Evolutionary conservation across 2,329 filamentous ascomycete species (phyloP), one percentile per base, ranked within the genome.

Genomic region (Aspergillus sp.): DNA sequence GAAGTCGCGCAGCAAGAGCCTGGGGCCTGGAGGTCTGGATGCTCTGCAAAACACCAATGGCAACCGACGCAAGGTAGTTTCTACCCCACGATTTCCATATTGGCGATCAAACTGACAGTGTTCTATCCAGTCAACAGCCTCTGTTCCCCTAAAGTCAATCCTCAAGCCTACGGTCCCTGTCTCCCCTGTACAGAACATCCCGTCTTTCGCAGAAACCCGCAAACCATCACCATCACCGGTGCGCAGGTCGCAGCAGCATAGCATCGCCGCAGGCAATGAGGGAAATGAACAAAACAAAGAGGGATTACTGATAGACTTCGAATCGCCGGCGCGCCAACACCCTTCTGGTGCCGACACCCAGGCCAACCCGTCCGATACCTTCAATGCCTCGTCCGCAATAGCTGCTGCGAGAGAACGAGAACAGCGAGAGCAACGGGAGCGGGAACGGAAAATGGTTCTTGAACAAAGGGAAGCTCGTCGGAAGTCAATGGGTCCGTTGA

Each of bases 1-100:
- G 64, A 89, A 86, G 63, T 83, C 81, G 37, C 79, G 91, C 44
- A 95, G 89, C 63, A 96, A 95, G 68, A 96, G 89, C 63, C 80
- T 98, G 46, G 91, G 91, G 2, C 89, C 91, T 11, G 91, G 89
- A 31, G 86, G 88, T 15, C 63, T 94, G 28, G 86, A 93, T 67
- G 80, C 81, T 36, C 69, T 93, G 34, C 86, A 82, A 57, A 73
- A 80, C 51, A 74, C 73, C 27, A 75, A 70, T 51, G 84, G 83
- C 20, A 93, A 93, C 57, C 71, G 83, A 48, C 75, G 83, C 58
- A 82, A 86, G 66, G 86, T 91, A 72, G 52, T 20, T 24, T 15
- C 24, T 24, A 8, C 10, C 15, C 5, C 30, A 15, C 8, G 3
- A 6, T 6, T 11, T 15, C 13, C 8, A 16, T 32, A n/a, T 12